These are phyloP conservation scores for Dryadomyces sulphureus DNA, from an alignment of 2,329 filamentous ascomycete species.

Conservation along the genomic window DNA sequence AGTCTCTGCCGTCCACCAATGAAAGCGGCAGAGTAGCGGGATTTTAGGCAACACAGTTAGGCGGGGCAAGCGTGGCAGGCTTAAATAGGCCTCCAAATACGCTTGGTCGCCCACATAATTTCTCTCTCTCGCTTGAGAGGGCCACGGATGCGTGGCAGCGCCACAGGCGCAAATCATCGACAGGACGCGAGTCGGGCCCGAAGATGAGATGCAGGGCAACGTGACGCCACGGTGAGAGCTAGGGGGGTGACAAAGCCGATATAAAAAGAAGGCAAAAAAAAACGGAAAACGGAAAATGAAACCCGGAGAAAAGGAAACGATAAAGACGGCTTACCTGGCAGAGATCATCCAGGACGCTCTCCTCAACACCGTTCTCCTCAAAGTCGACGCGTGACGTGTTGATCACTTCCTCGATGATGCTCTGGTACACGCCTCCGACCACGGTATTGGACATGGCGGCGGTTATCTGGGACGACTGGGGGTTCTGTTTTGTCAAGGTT, in stretches of 20 bases:
- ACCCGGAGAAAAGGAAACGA: neutral
- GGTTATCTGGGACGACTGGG: no score
- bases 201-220: no score
- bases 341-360: slow-evolving; percentile 73
- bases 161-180: no score
- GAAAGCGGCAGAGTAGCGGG: slow-evolving; percentile 3
- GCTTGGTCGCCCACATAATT: slow-evolving; percentile 1
- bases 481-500: neutral
- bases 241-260: slow-evolving; percentile 1
- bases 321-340: slow-evolving; percentile 52
- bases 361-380: slow-evolving; percentile 87
- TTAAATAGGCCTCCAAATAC: slow-evolving; percentile 6
- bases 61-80: slow-evolving; percentile 15
- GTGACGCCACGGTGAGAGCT: no score
- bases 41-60: slow-evolving; percentile 5
- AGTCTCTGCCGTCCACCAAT: neutral
- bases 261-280: neutral
- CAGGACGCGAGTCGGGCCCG: no score
- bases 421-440: slow-evolving; percentile 66
- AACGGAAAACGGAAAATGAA: neutral
- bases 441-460: slow-evolving; percentile 38
- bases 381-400: slow-evolving; percentile 88
- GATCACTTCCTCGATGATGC: slow-evolving; percentile 73
- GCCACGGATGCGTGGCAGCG: neutral
- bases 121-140: slow-evolving; percentile 2